phyloP scores from a whole-genome alignment of 768 basidiomycete species.

The Mrakia frigida region DNA sequence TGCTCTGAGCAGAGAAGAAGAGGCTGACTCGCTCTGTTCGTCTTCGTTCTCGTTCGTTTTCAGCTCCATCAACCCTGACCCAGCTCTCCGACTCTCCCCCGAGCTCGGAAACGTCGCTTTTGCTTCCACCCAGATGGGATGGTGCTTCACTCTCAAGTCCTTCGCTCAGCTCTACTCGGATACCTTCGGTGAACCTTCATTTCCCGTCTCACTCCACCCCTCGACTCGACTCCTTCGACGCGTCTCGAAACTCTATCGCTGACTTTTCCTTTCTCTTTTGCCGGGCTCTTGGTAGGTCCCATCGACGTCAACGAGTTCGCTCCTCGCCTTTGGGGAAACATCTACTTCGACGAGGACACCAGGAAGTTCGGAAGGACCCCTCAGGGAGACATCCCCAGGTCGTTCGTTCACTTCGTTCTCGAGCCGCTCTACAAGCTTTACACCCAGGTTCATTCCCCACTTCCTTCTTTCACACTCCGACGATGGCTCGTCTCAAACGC shows the following conservation, averaged over 20 bases:
- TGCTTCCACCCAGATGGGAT: constrained; percentile 92
- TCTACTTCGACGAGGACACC: constrained; percentile 79
- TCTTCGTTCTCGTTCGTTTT: not conserved
- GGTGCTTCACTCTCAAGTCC: constrained; percentile 91
- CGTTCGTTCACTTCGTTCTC: constrained; percentile 93
- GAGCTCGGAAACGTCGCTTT: constrained; percentile 96
- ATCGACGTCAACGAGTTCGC: constrained; percentile 83
- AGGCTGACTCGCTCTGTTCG: not conserved
- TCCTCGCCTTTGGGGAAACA: constrained; percentile 92
- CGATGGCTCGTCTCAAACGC: too few species aligned
- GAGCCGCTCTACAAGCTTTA: constrained; percentile 97
- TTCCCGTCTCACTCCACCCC: not conserved
- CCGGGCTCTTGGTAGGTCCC: too few species aligned
- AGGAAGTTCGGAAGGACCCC: constrained; percentile 87
- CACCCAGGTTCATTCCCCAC: constrained; percentile 47
- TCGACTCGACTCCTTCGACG: not conserved
- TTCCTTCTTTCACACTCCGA: too few species aligned
- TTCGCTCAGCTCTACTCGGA: constrained; percentile 97
- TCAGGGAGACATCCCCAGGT: constrained; percentile 61
- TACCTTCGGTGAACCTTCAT: constrained; percentile 61
- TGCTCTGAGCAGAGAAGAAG: too few species aligned
- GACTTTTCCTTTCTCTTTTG: not conserved
- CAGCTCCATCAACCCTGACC: constrained; percentile 72
- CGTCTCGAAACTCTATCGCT: not conserved
- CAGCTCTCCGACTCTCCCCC: constrained; percentile 80